Evolutionary conservation across 805 yeast genomes (phyloP).

Genomic region (Candida vaughaniae): DNA sequence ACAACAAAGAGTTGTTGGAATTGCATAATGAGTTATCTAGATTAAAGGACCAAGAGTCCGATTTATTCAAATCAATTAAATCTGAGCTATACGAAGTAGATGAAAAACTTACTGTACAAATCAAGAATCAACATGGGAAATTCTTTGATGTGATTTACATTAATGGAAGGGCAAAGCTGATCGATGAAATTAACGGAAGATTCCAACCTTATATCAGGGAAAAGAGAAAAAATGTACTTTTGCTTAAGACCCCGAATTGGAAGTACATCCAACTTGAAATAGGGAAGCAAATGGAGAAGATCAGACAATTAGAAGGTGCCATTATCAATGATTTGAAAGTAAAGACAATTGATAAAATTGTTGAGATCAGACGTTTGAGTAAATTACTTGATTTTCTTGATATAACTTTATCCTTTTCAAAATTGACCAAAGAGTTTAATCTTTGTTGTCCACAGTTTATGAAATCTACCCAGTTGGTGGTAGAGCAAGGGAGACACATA

Average conservation of each 20-base stretch:
- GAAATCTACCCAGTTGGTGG: constrained; percentile 38
- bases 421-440: constrained; percentile 63
- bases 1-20: constrained; percentile 25
- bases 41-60: constrained; percentile 25
- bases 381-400: constrained; percentile 65
- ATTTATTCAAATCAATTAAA: constrained; percentile 20
- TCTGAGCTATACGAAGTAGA: constrained; percentile 24
- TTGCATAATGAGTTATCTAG: constrained; percentile 33
- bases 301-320: constrained; percentile 53
- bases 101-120: constrained; percentile 25
- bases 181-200: constrained; percentile 17
- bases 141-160: constrained; percentile 48
- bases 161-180: constrained; percentile 36
- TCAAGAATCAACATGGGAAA: constrained; percentile 29
- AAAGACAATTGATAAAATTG: constrained; percentile 43
- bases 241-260: constrained; percentile 45
- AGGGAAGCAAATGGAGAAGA: constrained; percentile 44
- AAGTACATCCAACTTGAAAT: constrained; percentile 57
- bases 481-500: constrained; percentile 73
- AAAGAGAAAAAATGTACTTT: constrained; percentile 41
- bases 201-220: constrained; percentile 25
- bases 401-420: constrained; percentile 68
- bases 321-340: constrained; percentile 51
- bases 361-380: constrained; percentile 50
- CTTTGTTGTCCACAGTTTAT: constrained; percentile 66